Conservation (phyloP, 495 filamentous ascomycete genomes). For the Tuber microsphaerosporum region DNA sequence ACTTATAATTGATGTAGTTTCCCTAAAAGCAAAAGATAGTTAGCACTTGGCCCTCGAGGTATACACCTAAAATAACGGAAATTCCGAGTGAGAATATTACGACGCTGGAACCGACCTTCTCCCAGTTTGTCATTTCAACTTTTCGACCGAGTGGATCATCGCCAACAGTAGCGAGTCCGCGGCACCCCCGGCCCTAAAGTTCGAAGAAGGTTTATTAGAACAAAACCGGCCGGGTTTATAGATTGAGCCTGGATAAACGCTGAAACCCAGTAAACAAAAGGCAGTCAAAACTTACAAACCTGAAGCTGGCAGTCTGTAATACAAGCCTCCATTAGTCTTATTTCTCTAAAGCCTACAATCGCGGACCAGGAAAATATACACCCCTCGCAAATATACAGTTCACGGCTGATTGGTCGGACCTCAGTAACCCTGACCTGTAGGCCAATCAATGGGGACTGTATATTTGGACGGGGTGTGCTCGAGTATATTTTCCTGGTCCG, state of each 20-base stretch:
- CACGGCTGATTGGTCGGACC: too few species aligned
- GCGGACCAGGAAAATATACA: too few species aligned
- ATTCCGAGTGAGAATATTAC: conserved; percentile 20
- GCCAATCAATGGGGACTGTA: too few species aligned
- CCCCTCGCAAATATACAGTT: too few species aligned
- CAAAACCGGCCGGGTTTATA: conserved; percentile 1
- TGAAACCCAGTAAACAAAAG: conserved; percentile 11
- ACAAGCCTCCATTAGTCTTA: conserved; percentile 12
- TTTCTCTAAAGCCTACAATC: neutral
- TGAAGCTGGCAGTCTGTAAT: conserved; percentile 25
- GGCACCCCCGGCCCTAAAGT: conserved; percentile 48
- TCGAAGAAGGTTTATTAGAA: conserved; percentile 39
- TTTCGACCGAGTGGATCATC: conserved; percentile 63
- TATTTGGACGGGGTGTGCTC: too few species aligned
- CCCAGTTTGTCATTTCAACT: conserved; percentile 74
- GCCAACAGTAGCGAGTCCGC: conserved; percentile 57
- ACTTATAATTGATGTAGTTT: conserved; percentile 75
- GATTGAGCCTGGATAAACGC: conserved; percentile 2
- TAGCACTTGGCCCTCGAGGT: too few species aligned
- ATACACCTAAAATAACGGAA: conserved; percentile 24
- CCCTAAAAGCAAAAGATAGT: conserved; percentile 48
- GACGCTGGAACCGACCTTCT: conserved; percentile 50
- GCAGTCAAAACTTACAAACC: conserved; percentile 32
- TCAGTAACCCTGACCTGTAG: too few species aligned
- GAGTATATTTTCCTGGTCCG: too few species aligned